phyloP scores from a whole-genome alignment of 768 basidiomycete species.

The Boletus reticulatus region DNA sequence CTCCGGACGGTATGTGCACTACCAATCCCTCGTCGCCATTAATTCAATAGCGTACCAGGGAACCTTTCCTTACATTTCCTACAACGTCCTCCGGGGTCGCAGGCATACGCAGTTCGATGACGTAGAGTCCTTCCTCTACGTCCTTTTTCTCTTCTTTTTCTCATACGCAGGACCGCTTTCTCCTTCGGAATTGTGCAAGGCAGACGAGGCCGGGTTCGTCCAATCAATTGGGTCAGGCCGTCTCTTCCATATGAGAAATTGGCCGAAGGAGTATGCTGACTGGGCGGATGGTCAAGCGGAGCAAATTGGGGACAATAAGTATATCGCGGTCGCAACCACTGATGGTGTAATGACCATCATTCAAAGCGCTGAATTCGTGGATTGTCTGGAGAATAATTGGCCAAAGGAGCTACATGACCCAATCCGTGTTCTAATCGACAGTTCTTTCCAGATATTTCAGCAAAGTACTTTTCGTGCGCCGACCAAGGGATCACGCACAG shows the following conservation, averaged over 20 bases:
- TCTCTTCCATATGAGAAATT: not conserved
- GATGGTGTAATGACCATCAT: not conserved
- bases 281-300: not conserved
- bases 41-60: not conserved
- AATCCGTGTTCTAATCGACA: not conserved
- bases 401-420: not conserved
- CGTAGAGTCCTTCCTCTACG: not conserved
- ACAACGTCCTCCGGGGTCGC: not conserved
- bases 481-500: not conserved
- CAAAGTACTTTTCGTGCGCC: not conserved
- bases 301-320: not conserved
- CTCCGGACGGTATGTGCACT: not conserved
- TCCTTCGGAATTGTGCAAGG: not conserved
- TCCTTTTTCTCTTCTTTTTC: not conserved
- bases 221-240: not conserved
- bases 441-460: not conserved
- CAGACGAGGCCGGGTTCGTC: not conserved
- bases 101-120: not conserved
- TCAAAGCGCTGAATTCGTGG: not conserved
- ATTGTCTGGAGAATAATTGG: not conserved
- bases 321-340: not conserved
- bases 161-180: not conserved
- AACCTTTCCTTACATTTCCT: not conserved
- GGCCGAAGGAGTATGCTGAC: not conserved
- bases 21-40: not conserved